Evolutionary conservation across 257 asterid species (phyloP), one percentile per base, ranked within the genome.

Genomic region (Hygrophila difformis): DNA sequence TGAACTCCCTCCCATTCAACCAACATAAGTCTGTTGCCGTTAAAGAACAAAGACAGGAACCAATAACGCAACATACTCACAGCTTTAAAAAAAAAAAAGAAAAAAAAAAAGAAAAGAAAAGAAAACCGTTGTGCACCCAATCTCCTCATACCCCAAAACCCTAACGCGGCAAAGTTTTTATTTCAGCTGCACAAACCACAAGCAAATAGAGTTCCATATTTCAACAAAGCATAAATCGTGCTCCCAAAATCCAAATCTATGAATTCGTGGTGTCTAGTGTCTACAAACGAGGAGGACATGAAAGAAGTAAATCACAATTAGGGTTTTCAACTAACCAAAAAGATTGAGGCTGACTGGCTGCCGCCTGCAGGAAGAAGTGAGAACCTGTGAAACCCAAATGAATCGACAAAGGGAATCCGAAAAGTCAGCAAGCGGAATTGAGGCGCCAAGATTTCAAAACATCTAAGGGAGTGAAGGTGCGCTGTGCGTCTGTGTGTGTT

Each of bases 301-400:
- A 49, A 44, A 8, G 16, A 20, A 48, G 55, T 15, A 24, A 41
- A 16, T 18, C 16, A 5, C 48, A 23, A 49, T 49, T 56, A 65
- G 72, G 72, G 76, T 50, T 70, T 51, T 26, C 40, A 35, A 37
- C 31, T 11, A 70, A 72, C 66, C 33, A 16, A 12, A 10, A 54
- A n/a, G n/a, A 22, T 34, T 18, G 9, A 61, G 41, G 45, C 56
- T 21, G 44, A 15, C 43, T 14, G 20, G 13, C n/a, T n/a, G n/a
- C n/a, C n/a, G n/a, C n/a, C 35, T 22, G 53, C 51, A 19, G 53
- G 39, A 33, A 24, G 38, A 53, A 57, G 37, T 41, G 59, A 31
- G 53, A 68, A 62, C 36, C 56, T 19, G 55, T 38, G 60, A 29
- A 53, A 29, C 38, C 39, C 35, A 37, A 19, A 37, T n/a, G 33